Evolutionary conservation across 2,329 filamentous ascomycete genomes (phyloP).

Genomic region (Ceratocystis destructans): DNA sequence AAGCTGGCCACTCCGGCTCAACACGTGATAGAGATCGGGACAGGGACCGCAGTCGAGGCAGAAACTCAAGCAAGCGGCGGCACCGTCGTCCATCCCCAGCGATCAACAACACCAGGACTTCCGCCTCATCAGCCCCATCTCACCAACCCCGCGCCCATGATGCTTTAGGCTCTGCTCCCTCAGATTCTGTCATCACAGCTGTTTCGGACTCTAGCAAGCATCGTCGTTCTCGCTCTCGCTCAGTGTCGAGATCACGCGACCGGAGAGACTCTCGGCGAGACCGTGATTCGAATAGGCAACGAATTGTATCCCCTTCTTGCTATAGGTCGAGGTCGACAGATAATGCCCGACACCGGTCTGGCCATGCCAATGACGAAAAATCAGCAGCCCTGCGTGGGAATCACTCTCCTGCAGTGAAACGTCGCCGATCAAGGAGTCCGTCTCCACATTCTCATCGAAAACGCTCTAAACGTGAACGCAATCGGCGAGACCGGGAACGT

Average conservation of each 20-base stretch:
- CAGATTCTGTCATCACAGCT: not conserved
- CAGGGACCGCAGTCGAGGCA: conserved; percentile 5
- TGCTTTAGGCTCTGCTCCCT: not conserved
- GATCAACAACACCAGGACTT: not conserved
- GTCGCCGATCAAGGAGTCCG: conserved; percentile 16
- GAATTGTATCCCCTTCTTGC: conserved; percentile 2
- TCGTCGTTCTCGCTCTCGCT: conserved; percentile 1
- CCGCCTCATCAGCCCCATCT: conserved; percentile 5
- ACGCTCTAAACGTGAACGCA: conserved; percentile 7
- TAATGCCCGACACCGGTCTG: not conserved
- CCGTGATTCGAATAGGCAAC: not conserved
- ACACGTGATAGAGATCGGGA: conserved; percentile 4
- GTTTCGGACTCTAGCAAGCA: not conserved
- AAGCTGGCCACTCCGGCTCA: conserved; percentile 2
- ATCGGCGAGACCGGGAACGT: conserved; percentile 9
- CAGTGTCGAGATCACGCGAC: conserved; percentile 8
- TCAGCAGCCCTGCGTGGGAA: conserved; percentile 9
- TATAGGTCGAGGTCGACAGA: conserved; percentile 10
- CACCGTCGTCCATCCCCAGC: conserved; percentile 10
- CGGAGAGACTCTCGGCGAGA: conserved; percentile 3
- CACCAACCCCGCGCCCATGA: conserved; percentile 7
- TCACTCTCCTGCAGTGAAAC: conserved; percentile 15
- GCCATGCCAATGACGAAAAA: conserved; percentile 1
- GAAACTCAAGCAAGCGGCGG: conserved; percentile 6
- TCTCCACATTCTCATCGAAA: conserved; percentile 13